Base-by-base conservation (phyloP, 2,329 filamentous ascomycete species). In the Bipolaris zeicola region DNA sequence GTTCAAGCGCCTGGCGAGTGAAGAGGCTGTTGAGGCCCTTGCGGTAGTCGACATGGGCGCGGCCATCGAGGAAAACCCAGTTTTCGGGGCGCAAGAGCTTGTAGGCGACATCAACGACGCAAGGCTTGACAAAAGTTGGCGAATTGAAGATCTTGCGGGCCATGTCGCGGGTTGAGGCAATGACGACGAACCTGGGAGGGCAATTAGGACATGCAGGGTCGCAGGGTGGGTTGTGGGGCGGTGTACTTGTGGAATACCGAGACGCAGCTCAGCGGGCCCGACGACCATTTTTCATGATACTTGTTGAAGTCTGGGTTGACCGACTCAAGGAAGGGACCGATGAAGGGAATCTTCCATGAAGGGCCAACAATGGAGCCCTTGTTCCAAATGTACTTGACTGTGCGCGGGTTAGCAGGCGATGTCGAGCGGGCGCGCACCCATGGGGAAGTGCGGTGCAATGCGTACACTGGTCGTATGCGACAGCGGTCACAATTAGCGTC, bases 41-140 rank as follows among this genome's bases (percentile, higher is more conserved):
- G 76, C 95, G 93, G 80, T 95, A 99, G 72, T 98, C 95, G 66
- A 96, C 91, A 71, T 99, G 95, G 37, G 88, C 87, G 80, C 93
- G 96, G 72, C 95, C 95, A 73, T 98, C 94, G 64, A 99, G 82
- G 80, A 98, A 98, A 16, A 98, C 95, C 92, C 93, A 99, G 81
- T 97, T 97, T 70, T 90, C 89, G 59, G 88, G 85, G 57, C 95
- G 91, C 50, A 99, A 87, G 48, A 99, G 89, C 81, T 98, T 98
- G 79, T 92, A 88, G 18, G 95, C 95, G 57, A 89, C 87, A 76
- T 98, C 94, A 62, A 99, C 95, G 60, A 99, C 93, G 73, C 93
- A 98, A 39, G 95, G 95, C 81, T 97, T 97, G 75, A 96, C 92
- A 72, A 88, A 98, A 49, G 80, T 76, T 24, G 95, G 95, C 18